Percentiles rank a stretch among this genome's conserved stretches.
These are phyloP conservation scores for Curvularia verruculosa DNA, from an alignment of 2,329 filamentous ascomycete genomes.

Conservation along the genomic window DNA sequence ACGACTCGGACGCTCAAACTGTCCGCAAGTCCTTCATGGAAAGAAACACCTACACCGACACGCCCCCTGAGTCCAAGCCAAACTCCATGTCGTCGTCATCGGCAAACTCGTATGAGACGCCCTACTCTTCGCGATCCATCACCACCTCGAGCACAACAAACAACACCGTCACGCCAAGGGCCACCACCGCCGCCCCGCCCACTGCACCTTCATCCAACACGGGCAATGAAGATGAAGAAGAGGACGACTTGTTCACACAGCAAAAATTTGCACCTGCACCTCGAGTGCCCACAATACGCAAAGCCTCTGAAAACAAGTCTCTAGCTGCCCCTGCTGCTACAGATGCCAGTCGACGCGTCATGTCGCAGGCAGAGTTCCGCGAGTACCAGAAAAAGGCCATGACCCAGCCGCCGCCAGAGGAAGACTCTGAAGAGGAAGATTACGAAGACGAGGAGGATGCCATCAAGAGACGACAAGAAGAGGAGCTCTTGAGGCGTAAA, in stretches of 20 bases:
- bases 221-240: constrained; percentile 31
- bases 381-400: constrained; percentile 38
- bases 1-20: constrained; percentile 35
- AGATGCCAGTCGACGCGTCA: constrained; percentile 31
- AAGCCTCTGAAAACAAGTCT: constrained; percentile 18
- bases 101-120: constrained; percentile 41
- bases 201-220: constrained; percentile 24
- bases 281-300: constrained; percentile 8
- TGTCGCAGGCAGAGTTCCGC: constrained; percentile 44
- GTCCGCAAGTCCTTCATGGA: constrained; percentile 39
- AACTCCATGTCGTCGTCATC: constrained; percentile 41
- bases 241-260: constrained; percentile 43
- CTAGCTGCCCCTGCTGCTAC: constrained; percentile 17
- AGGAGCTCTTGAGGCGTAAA: constrained; percentile 41
- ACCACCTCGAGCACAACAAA: constrained; percentile 35
- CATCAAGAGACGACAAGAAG: constrained; percentile 41
- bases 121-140: constrained; percentile 40
- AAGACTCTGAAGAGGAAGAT: constrained; percentile 43
- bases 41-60: constrained; percentile 28
- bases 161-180: constrained; percentile 39
- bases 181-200: constrained; percentile 29
- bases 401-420: constrained; percentile 31
- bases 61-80: constrained; percentile 32
- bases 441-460: constrained; percentile 49
- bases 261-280: constrained; percentile 19